A percentile compares a stretch with the other conserved stretches of the same genome.
phyloP scores from a whole-genome alignment of 345 rosid genomes.

The Eucalyptus pumila region DNA sequence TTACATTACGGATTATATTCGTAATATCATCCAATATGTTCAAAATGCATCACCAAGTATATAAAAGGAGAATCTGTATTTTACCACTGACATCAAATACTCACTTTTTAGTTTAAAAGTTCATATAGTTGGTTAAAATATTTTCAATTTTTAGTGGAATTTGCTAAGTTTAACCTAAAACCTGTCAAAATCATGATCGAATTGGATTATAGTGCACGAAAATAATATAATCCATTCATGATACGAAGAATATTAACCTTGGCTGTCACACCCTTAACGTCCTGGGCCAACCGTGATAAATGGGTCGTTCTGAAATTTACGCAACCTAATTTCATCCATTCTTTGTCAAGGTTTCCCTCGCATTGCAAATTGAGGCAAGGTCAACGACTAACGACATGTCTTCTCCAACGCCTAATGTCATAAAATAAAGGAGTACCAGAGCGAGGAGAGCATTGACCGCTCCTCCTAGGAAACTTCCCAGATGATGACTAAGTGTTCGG shows the following conservation, averaged over 20 bases:
- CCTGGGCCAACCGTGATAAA: background rate
- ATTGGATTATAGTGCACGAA: background rate
- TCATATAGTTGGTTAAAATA: background rate
- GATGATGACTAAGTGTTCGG: too few species aligned
- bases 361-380: background rate
- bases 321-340: background rate
- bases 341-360: background rate
- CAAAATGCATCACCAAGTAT: background rate
- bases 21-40: background rate
- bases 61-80: background rate
- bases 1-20: background rate
- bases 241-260: background rate
- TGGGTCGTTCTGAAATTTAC: background rate
- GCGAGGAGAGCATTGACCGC: too few species aligned
- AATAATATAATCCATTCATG: background rate
- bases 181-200: background rate
- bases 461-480: too few species aligned
- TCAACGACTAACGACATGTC: background rate
- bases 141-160: background rate
- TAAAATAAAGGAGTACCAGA: too few species aligned
- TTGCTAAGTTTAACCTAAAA: background rate
- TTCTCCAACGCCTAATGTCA: background rate
- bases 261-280: background rate
- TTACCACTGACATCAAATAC: background rate
- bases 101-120: background rate